Evolutionary conservation across 1,139 yeast genomes (phyloP), one percentile per base, ranked within the genome.

Genomic region (Suhomyces choctaworum): DNA sequence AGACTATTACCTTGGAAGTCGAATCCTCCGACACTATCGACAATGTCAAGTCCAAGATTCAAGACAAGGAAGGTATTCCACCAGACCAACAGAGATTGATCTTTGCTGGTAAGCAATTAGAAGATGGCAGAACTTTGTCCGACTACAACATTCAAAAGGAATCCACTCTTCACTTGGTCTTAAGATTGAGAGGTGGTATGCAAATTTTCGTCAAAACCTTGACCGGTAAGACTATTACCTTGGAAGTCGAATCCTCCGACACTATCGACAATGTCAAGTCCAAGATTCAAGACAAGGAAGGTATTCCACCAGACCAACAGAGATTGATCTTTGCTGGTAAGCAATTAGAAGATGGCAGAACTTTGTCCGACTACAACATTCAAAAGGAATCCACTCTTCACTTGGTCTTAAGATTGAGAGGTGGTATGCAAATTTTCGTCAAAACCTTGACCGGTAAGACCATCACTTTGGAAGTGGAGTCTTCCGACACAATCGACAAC

Each of bases 381-480:
- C 84, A 78, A 60, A 78, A 78, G 60, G 83, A 78, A 54, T 78
- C 83, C 16, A 78, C 83, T 22, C 41, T 56, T 12, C 60, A 55
- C 55, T 54, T 55, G 54, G 60, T 55, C 22, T 49, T 55, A 32
- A 53, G 60, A 52, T 53, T 55, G 52, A 54, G 60, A 52, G 60
- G 60, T 47, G 60, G 60, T 42, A 47, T 44, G 48, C 48, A 50
- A 39, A 50, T 47, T 32, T 82, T 82, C 70, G 90, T 83, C 70
- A 83, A 83, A 76, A 83, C 92, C 64, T 73, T 83, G 66, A 83
- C 92, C 54, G 92, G 92, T 66, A 83, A 83, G 80, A 83, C 94
- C 70, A 84, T 85, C 73, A 86, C 95, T 71, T 82, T 86, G 63
- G 95, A 86, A 78, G 95, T 86, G 61, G 95, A 86, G 77, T 84